These are phyloP conservation scores for Pichia occidentalis DNA, from an alignment of 805 yeast genomes.

Conservation along the genomic window DNA sequence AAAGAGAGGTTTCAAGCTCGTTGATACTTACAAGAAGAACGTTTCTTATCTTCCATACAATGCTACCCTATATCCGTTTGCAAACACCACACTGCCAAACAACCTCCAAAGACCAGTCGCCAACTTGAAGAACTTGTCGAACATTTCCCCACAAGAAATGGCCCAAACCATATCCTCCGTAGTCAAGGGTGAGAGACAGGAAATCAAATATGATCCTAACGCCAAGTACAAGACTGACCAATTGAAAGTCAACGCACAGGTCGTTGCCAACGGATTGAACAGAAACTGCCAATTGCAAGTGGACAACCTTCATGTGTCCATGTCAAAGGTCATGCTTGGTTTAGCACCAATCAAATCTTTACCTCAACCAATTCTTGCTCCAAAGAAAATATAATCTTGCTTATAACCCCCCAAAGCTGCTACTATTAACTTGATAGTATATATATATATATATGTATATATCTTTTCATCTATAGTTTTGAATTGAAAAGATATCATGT, in stretches of 20 bases:
- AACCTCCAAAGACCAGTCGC: slow-evolving; percentile 16
- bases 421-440: no score
- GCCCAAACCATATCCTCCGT: slow-evolving; percentile 20
- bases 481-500: no score
- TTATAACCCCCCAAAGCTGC: no score
- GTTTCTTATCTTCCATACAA: slow-evolving; percentile 18
- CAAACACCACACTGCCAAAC: slow-evolving; percentile 20
- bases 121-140: slow-evolving; percentile 11
- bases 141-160: slow-evolving; percentile 19
- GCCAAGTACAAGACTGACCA: slow-evolving; percentile 22
- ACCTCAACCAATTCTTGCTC: slow-evolving; percentile 19
- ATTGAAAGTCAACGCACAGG: slow-evolving; percentile 25
- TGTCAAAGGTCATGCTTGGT: slow-evolving; percentile 20
- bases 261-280: slow-evolving; percentile 27
- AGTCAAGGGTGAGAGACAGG: slow-evolving; percentile 26
- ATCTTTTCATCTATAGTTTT: no score
- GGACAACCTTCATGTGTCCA: slow-evolving; percentile 17
- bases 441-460: no score
- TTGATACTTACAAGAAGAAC: slow-evolving; percentile 10
- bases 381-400: slow-evolving; percentile 11
- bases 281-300: slow-evolving; percentile 29
- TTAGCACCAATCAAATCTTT: slow-evolving; percentile 17
- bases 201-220: slow-evolving; percentile 18
- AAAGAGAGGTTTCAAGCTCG: slow-evolving; percentile 21
- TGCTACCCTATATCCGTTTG: slow-evolving; percentile 21